phyloP scores from a whole-genome alignment of 2,329 filamentous ascomycete genomes.

The Chalaropsis ovoidea region DNA sequence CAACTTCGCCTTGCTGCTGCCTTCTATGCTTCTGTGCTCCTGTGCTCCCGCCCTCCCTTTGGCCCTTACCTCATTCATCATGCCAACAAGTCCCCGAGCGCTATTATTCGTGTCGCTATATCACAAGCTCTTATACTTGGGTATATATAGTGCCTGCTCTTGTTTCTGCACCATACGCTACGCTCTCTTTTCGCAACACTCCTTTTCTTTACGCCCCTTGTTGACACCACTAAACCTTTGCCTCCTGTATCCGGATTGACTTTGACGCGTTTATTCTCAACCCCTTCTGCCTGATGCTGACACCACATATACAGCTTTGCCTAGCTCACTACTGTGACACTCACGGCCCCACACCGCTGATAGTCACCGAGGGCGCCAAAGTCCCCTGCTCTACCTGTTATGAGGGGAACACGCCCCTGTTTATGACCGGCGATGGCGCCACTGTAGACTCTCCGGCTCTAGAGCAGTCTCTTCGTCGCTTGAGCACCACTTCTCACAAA shows the following conservation, averaged over 20 bases:
- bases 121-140: not conserved
- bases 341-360: constrained; percentile 58
- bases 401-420: constrained; percentile 36
- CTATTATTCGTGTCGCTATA: not conserved
- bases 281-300: constrained; percentile 19
- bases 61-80: constrained; percentile 5
- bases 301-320: constrained; percentile 46
- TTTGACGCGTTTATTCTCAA: constrained; percentile 3
- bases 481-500: constrained; percentile 9
- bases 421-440: constrained; percentile 14
- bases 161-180: not conserved
- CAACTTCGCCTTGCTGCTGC: not conserved
- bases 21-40: no score
- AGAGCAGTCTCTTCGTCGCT: constrained; percentile 18
- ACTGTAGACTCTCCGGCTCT: constrained; percentile 16
- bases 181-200: not conserved
- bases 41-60: not conserved
- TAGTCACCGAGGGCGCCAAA: constrained; percentile 58
- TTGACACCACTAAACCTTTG: not conserved
- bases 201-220: not conserved
- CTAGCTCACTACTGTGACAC: constrained; percentile 62
- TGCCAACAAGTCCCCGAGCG: constrained; percentile 5
- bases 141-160: constrained; percentile 9
- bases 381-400: constrained; percentile 51
- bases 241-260: not conserved